Base-by-base conservation (phyloP, 202 grass and related monocot species). In the Brachypodium distachyon region DNA sequence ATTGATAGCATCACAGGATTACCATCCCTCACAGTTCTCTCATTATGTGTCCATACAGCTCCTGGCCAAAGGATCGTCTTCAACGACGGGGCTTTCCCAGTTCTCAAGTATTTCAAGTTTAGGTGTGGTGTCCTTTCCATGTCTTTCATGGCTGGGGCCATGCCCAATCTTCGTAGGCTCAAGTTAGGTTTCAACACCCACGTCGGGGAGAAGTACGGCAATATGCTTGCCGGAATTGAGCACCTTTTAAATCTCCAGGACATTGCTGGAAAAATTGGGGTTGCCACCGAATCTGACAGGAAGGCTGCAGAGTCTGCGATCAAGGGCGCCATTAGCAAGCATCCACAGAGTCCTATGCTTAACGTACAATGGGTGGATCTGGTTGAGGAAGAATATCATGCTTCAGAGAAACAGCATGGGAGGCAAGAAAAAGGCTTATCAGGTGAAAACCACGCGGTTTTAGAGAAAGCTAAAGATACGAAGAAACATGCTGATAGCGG, bases 61-160 rank as follows among this genome's bases (percentile, higher is more conserved):
- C 8, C 28, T 11, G 25, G 1, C 4, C 14, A 16, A 47, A 60
- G 3, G 0, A 5, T 49, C 0, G 6, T 34, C 18, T 46, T 76
- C 38, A 1, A 25, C 5, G 4, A 14, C 1, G 9, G 7, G 18
- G 56, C 27, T 23, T 76, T 76, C 38, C 18, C 14, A 13, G 37
- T 4, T 75, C 72, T 75, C 16, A 60, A 32, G 17, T 18, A 31
- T 2, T 44, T 60, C 16, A 57, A 74, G 7, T 57, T 74, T 3
- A 41, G 16, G 0, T 57, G 51, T 19, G 3, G 48, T 25, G 14
- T 52, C n/a, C 6, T 13, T 11, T 1, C 1, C 1, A 5, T 74
- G 6, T 0, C 7, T 4, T 74, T 74, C 39, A 1, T 3, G 4
- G 37, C 4, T 44, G 70, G 13, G n/a, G 22, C 70, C 1, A 18